A percentile compares a stretch with the other conserved stretches of the same genome.
Evolutionary conservation across 352 stramenopile genomes (phyloP).

Genomic region (Pythium graminicola): DNA sequence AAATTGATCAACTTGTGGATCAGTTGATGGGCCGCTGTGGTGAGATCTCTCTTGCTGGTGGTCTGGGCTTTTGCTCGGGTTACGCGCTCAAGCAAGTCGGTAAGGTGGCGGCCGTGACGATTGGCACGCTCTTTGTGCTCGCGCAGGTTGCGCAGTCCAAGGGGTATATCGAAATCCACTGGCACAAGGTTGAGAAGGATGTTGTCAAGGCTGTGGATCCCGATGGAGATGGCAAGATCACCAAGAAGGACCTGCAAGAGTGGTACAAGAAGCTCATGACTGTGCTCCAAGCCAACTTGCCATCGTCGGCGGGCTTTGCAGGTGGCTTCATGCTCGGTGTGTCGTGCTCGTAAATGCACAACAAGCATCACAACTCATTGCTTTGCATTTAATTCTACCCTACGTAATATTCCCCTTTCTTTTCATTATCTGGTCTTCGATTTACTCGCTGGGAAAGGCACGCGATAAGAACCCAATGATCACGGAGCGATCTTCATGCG

Average conservation of each 20-base stretch:
- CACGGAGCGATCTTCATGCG: constrained; percentile 62
- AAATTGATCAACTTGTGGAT: constrained; percentile 61
- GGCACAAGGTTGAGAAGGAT: constrained; percentile 85
- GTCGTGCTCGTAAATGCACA: constrained; percentile 45
- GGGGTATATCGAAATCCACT: constrained; percentile 88
- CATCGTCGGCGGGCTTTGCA: constrained; percentile 75
- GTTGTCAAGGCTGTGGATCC: constrained; percentile 75
- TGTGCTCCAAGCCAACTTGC: constrained; percentile 76
- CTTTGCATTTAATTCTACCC: not conserved
- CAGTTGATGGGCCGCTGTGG: constrained; percentile 49
- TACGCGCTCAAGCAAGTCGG: constrained; percentile 81
- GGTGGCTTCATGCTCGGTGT: constrained; percentile 69
- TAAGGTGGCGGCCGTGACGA: constrained; percentile 64
- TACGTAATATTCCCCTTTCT: not conserved
- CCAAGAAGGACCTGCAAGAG: constrained; percentile 70
- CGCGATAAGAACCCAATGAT: constrained; percentile 71
- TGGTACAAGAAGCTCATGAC: constrained; percentile 63
- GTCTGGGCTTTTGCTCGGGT: constrained; percentile 76
- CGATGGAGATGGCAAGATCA: constrained; percentile 82
- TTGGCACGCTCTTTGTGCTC: constrained; percentile 75
- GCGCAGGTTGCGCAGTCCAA: constrained; percentile 71
- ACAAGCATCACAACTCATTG: not conserved
- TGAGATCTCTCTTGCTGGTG: constrained; percentile 62
- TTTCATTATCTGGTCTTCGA: not conserved
- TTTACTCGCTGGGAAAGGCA: constrained; percentile 61